Evolutionary conservation across 768 basidiomycete genomes (phyloP).

Genomic region (Leccinellum albellum): DNA sequence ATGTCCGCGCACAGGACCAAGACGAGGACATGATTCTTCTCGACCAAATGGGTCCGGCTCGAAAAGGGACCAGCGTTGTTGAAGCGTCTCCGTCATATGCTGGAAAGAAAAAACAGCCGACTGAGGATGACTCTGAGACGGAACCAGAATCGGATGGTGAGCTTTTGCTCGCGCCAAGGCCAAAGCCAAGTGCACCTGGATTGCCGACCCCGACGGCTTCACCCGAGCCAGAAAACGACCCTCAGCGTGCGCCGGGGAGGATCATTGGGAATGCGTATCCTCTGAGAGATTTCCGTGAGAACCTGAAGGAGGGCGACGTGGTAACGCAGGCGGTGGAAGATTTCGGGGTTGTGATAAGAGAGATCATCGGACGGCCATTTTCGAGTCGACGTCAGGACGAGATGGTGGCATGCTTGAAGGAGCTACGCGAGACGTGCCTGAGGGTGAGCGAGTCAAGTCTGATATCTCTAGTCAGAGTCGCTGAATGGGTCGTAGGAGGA

Average conservation of each 20-base stretch:
- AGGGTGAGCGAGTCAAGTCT: slow-evolving; percentile 39
- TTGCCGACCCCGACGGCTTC: slow-evolving; percentile 57
- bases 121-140: slow-evolving; percentile 46
- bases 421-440: slow-evolving; percentile 62
- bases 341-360: slow-evolving; percentile 63
- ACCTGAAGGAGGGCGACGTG: slow-evolving; percentile 69
- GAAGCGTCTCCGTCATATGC: background rate
- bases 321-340: slow-evolving; percentile 86
- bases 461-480: background rate
- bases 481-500: slow-evolving; percentile 52
- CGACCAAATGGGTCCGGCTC: slow-evolving; percentile 29
- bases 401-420: slow-evolving; percentile 69
- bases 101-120: slow-evolving; percentile 14
- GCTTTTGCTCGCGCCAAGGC: slow-evolving; percentile 13
- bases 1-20: slow-evolving; percentile 60
- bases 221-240: slow-evolving; percentile 41
- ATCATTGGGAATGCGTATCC: slow-evolving; percentile 76
- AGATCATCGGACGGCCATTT: slow-evolving; percentile 71
- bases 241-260: slow-evolving; percentile 59
- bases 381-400: slow-evolving; percentile 61
- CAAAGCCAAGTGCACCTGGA: slow-evolving; percentile 11
- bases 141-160: slow-evolving; percentile 47
- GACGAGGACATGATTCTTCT: slow-evolving; percentile 58
- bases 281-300: slow-evolving; percentile 70
- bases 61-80: slow-evolving; percentile 11